These are phyloP conservation scores for Candida mesenterica DNA, from an alignment of 1,139 yeast species.

Conservation along the genomic window DNA sequence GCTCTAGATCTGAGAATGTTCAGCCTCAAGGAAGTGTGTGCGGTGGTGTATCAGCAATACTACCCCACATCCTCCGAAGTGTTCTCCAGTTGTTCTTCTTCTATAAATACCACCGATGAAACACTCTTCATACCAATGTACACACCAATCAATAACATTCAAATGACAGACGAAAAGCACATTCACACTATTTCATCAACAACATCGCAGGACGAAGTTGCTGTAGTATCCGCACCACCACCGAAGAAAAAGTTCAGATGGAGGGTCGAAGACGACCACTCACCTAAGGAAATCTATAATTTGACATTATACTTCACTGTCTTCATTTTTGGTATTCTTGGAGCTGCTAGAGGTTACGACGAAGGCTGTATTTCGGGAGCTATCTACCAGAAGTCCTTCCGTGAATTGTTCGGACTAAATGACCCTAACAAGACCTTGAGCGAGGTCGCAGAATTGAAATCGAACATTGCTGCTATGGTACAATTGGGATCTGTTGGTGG, in stretches of 20 bases:
- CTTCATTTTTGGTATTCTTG: slow-evolving; percentile 48
- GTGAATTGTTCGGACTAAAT: slow-evolving; percentile 43
- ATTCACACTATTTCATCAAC: no score
- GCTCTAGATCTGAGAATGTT: no score
- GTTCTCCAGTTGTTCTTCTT: no score
- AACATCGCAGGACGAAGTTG: no score
- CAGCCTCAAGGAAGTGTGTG: no score
- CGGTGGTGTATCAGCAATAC: no score
- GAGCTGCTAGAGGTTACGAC: slow-evolving; percentile 50
- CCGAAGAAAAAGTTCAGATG: slow-evolving; percentile 13
- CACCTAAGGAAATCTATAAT: slow-evolving; percentile 53
- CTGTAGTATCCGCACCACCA: no score
- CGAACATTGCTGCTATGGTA: slow-evolving; percentile 62
- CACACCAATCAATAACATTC: no score
- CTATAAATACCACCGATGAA: no score
- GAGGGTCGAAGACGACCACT: slow-evolving; percentile 17
- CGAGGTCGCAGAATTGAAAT: slow-evolving; percentile 45
- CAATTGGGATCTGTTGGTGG: slow-evolving; percentile 63
- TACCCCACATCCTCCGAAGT: no score
- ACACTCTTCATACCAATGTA: no score
- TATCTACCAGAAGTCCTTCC: slow-evolving; percentile 44
- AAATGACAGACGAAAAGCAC: no score
- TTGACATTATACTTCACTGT: slow-evolving; percentile 48
- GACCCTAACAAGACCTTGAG: slow-evolving; percentile 35
- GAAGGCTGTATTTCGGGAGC: slow-evolving; percentile 55